Base-by-base conservation (phyloP, 495 filamentous ascomycete genomes). In the Copromyces sp. region DNA sequence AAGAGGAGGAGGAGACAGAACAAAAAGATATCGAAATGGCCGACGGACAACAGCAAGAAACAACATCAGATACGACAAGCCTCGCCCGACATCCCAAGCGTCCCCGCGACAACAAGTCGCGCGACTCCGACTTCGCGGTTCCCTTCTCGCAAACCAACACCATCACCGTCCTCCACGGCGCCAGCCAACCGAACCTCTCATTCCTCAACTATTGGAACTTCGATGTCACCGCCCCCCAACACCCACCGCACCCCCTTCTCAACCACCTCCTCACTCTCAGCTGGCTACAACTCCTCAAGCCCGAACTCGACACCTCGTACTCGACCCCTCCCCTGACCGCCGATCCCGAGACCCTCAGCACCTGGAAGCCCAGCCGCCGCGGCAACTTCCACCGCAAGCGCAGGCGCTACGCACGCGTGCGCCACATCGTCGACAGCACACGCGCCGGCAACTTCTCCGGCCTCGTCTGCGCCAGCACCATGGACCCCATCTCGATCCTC, bases 271-370 rank as follows among this genome's bases (percentile, higher is more conserved):
- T 93, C 78, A 88, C 89, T 0, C 83, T 97, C 45, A 93, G 92
- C 53, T 98, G 94, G 94, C 86, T 99, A 2, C 94, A 97, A 82
- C 86, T 99, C 20, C 81, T 97, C 24, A 85, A 91, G 47, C 95
- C 95, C 0, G 79, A 86, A 38, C 78, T 85, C 0, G 95, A 98
- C 80, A 85, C 85, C 6, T 88, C 90, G 12, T 94, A 94, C 77
- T 77, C 84, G 9, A 83, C 85, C 11, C 88, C 91, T 37, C 87
- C 91, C 0, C 82, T 88, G 3, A 72, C 76, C 0, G 80, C 89
- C 8, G 74, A 89, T 0, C 82, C 87, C 0, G 86, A 87, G 24
- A 83, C 82, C 7, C 81, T 98, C 9, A 81, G 84, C 3, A 81
- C 83, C 0, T 87, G 90, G 84, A 98, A 97, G 81, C 82, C 89